Conservation (phyloP, 2,329 filamentous ascomycete genomes). For the Ophiocordyceps camponoti-rufipedis region DNA sequence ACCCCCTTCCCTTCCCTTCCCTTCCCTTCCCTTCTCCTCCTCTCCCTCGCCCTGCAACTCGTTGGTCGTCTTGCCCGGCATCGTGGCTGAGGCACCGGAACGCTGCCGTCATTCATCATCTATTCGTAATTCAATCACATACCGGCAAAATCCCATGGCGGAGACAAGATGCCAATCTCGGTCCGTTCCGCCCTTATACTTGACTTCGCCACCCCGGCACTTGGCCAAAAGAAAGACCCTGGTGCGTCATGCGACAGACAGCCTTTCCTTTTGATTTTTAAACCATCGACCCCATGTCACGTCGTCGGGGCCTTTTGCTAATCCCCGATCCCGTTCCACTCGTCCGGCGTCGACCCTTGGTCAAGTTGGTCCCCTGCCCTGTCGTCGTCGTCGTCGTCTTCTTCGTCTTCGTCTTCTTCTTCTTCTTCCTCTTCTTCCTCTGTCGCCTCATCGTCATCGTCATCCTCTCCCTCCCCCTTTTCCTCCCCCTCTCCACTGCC, state of each 20-base stretch:
- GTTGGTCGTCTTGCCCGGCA: too few species aligned
- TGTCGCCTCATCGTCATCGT: constrained; percentile 1
- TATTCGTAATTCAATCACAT: too few species aligned
- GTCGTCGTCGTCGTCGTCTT: constrained; percentile 4
- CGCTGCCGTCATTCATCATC: too few species aligned
- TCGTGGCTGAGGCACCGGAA: too few species aligned
- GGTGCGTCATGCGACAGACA: too few species aligned
- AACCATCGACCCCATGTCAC: background rate
- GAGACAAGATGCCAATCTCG: background rate
- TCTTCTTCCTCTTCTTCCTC: constrained; percentile 10
- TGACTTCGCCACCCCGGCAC: background rate
- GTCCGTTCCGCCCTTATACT: background rate
- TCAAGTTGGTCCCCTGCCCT: too few species aligned
- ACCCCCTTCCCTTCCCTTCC: too few species aligned
- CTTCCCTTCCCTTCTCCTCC: too few species aligned
- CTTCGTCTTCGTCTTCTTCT: constrained; percentile 2
- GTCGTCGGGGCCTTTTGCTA: background rate
- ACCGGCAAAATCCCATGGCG: too few species aligned
- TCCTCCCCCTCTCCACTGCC: constrained; percentile 7
- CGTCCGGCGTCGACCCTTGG: constrained; percentile 3
- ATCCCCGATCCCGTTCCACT: constrained; percentile 5
- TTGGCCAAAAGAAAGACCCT: too few species aligned
- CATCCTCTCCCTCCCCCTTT: constrained; percentile 7
- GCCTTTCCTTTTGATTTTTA: background rate
- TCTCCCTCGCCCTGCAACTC: background rate